These are phyloP conservation scores for Leccinellum rugosiceps DNA, from an alignment of 768 basidiomycete genomes.

Conservation along the genomic window DNA sequence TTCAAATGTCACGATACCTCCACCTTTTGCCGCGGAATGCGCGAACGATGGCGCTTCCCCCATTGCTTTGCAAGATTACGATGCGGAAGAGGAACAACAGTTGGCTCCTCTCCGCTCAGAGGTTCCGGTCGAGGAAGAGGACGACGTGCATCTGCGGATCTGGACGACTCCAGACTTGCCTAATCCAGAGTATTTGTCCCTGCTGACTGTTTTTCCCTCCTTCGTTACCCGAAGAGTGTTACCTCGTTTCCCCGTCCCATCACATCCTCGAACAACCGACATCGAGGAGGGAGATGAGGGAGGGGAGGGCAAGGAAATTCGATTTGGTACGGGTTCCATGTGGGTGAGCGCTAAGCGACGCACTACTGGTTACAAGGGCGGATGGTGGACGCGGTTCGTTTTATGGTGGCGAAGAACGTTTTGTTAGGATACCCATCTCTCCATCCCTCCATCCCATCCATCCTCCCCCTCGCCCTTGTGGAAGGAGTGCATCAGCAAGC, in stretches of 20 bases:
- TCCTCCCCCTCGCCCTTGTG: background rate
- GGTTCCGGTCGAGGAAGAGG: slow-evolving; percentile 30
- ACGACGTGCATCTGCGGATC: slow-evolving; percentile 59
- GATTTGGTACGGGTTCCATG: slow-evolving; percentile 81
- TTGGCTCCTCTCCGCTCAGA: slow-evolving; percentile 34
- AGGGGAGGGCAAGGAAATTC: slow-evolving; percentile 53
- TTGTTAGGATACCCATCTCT: slow-evolving; percentile 46
- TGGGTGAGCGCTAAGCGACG: slow-evolving; percentile 67
- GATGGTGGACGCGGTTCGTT: slow-evolving; percentile 76
- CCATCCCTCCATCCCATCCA: background rate
- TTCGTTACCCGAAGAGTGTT: slow-evolving; percentile 69
- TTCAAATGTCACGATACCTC: slow-evolving; percentile 31
- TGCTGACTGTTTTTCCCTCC: slow-evolving; percentile 73
- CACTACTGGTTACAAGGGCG: slow-evolving; percentile 64
- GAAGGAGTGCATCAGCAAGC: slow-evolving; percentile 11
- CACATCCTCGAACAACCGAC: slow-evolving; percentile 45
- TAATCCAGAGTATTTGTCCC: slow-evolving; percentile 67
- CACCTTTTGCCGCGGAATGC: slow-evolving; percentile 32
- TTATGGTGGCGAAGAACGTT: slow-evolving; percentile 80
- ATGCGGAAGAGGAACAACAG: slow-evolving; percentile 33
- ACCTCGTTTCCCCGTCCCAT: slow-evolving; percentile 60
- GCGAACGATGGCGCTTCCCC: slow-evolving; percentile 43
- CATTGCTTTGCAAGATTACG: slow-evolving; percentile 28
- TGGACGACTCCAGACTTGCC: slow-evolving; percentile 82
- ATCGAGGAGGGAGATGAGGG: slow-evolving; percentile 67